phyloP scores from a whole-genome alignment of 208 protist genomes.

The Sergeia podlipaevii region DNA sequence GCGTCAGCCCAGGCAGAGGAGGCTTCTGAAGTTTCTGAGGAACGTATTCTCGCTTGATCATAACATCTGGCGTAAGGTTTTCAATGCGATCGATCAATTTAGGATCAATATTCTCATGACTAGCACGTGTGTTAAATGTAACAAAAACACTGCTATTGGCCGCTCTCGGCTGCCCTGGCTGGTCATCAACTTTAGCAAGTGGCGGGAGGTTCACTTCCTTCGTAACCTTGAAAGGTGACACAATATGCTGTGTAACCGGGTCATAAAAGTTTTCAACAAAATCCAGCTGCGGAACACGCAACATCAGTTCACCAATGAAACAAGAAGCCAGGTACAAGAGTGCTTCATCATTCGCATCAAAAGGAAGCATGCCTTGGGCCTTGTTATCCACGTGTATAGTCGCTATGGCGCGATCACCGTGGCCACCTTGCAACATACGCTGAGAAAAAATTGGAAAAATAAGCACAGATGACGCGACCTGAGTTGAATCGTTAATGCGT shows the following conservation, averaged over 20 bases:
- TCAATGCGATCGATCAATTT: conserved; percentile 32
- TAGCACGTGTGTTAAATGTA: neutral
- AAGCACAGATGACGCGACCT: conserved; percentile 39
- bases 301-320: conserved; percentile 76
- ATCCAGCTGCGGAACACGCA: conserved; percentile 64
- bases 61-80: conserved; percentile 23
- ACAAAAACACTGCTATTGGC: neutral
- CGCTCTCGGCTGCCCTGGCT: neutral
- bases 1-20: conserved; percentile 30
- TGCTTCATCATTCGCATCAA: conserved; percentile 57
- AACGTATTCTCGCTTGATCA: conserved; percentile 48
- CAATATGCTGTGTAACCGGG: conserved; percentile 80
- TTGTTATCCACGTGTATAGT: conserved; percentile 77
- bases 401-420: conserved; percentile 25
- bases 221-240: conserved; percentile 65
- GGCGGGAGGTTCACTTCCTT: conserved; percentile 15
- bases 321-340: conserved; percentile 49
- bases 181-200: neutral
- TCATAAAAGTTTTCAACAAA: conserved; percentile 80
- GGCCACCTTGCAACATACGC: conserved; percentile 5
- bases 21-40: too few species aligned
- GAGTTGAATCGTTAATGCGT: conserved; percentile 28
- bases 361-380: conserved; percentile 35
- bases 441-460: conserved; percentile 67
- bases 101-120: neutral